Evolutionary conservation across 169 alveolate genomes (phyloP).

Genomic region (Eimeria maxima): DNA sequence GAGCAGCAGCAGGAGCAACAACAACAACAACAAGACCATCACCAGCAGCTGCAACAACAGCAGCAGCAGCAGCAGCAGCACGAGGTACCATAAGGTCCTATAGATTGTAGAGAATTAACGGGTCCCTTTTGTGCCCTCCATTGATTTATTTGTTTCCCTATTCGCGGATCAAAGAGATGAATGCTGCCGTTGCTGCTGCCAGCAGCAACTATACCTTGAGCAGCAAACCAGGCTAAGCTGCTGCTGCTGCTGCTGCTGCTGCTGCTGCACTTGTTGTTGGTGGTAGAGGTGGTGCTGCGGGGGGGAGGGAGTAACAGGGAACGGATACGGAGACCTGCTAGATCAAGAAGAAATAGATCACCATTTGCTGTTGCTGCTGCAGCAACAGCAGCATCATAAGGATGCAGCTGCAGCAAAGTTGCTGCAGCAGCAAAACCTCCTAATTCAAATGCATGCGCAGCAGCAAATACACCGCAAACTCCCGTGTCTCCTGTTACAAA

Average conservation of each 20-base stretch:
- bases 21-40: neutral
- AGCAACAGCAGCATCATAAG: constrained; percentile 10
- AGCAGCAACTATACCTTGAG: constrained; percentile 3
- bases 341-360: neutral
- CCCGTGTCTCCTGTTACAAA: constrained; percentile 22
- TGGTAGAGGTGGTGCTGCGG: constrained; percentile 6
- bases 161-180: constrained; percentile 33
- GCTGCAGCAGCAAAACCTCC: neutral
- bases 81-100: constrained; percentile 30
- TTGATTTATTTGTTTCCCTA: neutral
- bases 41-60: neutral
- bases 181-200: constrained; percentile 1
- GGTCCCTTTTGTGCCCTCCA: constrained; percentile 75
- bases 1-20: constrained; percentile 11
- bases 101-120: neutral
- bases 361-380: neutral
- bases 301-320: neutral
- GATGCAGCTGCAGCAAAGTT: neutral
- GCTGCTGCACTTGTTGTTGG: constrained; percentile 4
- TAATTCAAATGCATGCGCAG: neutral
- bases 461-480: neutral
- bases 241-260: neutral
- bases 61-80: constrained; percentile 36
- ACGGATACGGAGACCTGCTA: constrained; percentile 2
- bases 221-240: constrained; percentile 20